Conservation (phyloP, 148 eudicot genomes). For the Persicaria tinctoria region DNA sequence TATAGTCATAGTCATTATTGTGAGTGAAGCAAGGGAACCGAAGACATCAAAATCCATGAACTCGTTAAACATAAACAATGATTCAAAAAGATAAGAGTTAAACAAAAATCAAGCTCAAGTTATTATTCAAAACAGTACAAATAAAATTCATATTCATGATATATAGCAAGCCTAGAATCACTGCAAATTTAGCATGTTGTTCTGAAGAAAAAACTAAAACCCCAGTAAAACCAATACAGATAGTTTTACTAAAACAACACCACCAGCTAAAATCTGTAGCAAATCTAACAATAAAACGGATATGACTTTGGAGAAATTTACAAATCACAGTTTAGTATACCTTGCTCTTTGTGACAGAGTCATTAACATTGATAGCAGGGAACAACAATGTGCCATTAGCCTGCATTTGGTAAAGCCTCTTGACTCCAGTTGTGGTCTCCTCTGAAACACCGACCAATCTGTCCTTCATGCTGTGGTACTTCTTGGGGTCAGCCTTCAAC, state of each 20-base stretch:
- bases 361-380: slow-evolving; percentile 96
- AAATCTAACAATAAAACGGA: not conserved
- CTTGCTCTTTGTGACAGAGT: slow-evolving; percentile 99
- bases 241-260: not conserved
- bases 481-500: slow-evolving; percentile 68
- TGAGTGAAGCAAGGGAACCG: not conserved
- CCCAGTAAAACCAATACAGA: not conserved
- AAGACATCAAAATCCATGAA: not conserved
- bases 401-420: slow-evolving; percentile 98
- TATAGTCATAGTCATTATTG: not conserved
- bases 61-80: not conserved
- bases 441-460: slow-evolving; percentile 92
- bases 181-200: not conserved
- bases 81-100: not conserved
- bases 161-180: not conserved
- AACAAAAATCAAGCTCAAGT: not conserved
- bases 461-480: slow-evolving; percentile 74
- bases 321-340: slow-evolving; percentile 21
- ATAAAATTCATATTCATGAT: not conserved
- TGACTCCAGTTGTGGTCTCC: slow-evolving; percentile 98
- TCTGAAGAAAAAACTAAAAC: not conserved
- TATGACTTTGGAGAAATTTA: not conserved
- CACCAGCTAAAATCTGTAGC: not conserved
- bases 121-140: not conserved
- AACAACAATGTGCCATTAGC: slow-evolving; percentile 62